Conservation (phyloP, 768 basidiomycete species). For the Boletus vinaceobasis region DNA sequence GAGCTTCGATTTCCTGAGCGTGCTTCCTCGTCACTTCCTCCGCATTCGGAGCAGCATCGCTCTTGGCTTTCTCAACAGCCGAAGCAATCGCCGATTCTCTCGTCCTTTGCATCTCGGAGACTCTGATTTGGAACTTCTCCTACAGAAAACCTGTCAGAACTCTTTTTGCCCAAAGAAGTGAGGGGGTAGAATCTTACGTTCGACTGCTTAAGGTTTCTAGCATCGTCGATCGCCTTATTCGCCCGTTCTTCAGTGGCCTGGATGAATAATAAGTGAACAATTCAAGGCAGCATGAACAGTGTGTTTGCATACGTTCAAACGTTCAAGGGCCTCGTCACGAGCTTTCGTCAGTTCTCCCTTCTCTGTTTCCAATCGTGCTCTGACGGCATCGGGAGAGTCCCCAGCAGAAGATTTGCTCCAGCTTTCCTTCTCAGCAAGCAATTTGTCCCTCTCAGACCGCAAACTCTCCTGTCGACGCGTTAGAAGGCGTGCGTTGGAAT, state of each 20-base stretch:
- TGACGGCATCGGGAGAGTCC: slow-evolving; percentile 31
- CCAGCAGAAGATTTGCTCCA: slow-evolving; percentile 22
- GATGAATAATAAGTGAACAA: slow-evolving; percentile 1
- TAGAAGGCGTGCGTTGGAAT: not conserved
- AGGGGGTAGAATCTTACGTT: slow-evolving; percentile 19
- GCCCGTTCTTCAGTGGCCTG: slow-evolving; percentile 42
- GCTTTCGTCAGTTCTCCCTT: slow-evolving; percentile 54
- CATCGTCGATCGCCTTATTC: slow-evolving; percentile 43
- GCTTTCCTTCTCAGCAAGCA: slow-evolving; percentile 57
- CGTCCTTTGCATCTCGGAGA: slow-evolving; percentile 50
- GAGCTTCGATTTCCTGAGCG: slow-evolving; percentile 52
- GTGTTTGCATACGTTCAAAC: slow-evolving; percentile 47
- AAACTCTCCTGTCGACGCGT: slow-evolving; percentile 44
- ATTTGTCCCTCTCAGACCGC: slow-evolving; percentile 55
- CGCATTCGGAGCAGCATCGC: slow-evolving; percentile 32
- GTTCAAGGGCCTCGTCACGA: slow-evolving; percentile 57
- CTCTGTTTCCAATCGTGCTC: slow-evolving; percentile 53
- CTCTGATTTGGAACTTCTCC: slow-evolving; percentile 61
- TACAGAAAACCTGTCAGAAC: slow-evolving; percentile 26
- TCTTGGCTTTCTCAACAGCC: slow-evolving; percentile 55
- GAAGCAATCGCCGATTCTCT: slow-evolving; percentile 52
- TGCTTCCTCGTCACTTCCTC: slow-evolving; percentile 52
- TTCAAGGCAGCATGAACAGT: not conserved
- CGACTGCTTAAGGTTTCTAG: slow-evolving; percentile 36
- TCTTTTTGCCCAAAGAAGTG: not conserved